phyloP scores from a whole-genome alignment of 2,329 filamentous ascomycete species.

The Tolypocladium nubicola region DNA sequence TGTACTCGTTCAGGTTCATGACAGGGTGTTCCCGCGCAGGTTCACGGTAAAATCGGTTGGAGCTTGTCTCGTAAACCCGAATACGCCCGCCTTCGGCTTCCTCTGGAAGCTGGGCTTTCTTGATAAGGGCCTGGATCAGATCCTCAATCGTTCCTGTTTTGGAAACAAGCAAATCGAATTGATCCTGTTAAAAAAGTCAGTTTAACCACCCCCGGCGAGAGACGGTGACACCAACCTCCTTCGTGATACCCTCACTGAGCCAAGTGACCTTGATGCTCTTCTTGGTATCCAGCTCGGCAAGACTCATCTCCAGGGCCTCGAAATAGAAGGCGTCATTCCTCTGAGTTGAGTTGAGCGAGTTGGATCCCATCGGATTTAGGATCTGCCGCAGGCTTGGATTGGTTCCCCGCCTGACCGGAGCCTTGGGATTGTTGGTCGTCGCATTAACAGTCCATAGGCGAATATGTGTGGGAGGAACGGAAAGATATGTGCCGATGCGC shows the following conservation, averaged over 20 bases:
- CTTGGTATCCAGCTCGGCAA: slow-evolving; percentile 88
- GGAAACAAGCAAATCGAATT: slow-evolving; percentile 72
- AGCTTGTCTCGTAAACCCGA: slow-evolving; percentile 73
- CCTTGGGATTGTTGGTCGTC: slow-evolving; percentile 66
- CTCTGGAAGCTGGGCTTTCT: slow-evolving; percentile 69
- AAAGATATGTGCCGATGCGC: slow-evolving; percentile 69
- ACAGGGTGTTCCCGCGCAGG: slow-evolving; percentile 61
- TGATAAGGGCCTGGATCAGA: slow-evolving; percentile 63
- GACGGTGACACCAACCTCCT: slow-evolving; percentile 54
- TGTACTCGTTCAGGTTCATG: slow-evolving; percentile 77
- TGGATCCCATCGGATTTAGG: slow-evolving; percentile 58
- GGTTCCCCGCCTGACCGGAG: slow-evolving; percentile 61
- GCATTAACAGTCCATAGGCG: slow-evolving; percentile 83
- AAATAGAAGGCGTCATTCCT: slow-evolving; percentile 75
- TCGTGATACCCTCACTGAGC: slow-evolving; percentile 81
- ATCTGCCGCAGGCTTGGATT: slow-evolving; percentile 69
- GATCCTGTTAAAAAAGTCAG: slow-evolving; percentile 41
- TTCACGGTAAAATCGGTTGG: slow-evolving; percentile 74
- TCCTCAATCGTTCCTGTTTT: slow-evolving; percentile 78
- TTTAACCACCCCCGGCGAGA: neutral
- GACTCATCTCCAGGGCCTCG: slow-evolving; percentile 86
- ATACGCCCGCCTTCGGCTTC: slow-evolving; percentile 61
- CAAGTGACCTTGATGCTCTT: slow-evolving; percentile 75
- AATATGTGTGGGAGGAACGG: slow-evolving; percentile 73
- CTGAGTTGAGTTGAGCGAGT: slow-evolving; percentile 60